Conservation (phyloP, 371 early-diverging fungal species). For the Mucor saturninus region DNA sequence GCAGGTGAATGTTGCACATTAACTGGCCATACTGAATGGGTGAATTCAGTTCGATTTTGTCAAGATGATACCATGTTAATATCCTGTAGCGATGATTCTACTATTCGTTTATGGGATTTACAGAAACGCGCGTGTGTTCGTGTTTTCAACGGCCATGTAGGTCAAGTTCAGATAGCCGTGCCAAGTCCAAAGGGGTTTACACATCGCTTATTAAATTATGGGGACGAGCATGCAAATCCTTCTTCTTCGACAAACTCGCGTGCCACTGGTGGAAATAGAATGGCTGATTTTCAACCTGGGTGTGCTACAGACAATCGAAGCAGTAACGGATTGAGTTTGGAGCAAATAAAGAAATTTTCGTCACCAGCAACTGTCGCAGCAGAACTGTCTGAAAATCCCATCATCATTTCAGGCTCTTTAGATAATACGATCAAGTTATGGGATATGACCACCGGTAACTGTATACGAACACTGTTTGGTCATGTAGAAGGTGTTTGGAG, state of each 20-base stretch:
- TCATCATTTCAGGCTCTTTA: constrained; percentile 82
- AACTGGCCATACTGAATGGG: constrained; percentile 84
- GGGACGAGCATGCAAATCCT: constrained; percentile 5
- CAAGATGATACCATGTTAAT: constrained; percentile 68
- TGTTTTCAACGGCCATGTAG: constrained; percentile 78
- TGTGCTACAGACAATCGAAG: constrained; percentile 7
- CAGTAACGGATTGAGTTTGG: constrained; percentile 1
- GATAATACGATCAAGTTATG: constrained; percentile 93
- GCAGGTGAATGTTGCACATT: constrained; percentile 80
- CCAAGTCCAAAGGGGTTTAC: constrained; percentile 53
- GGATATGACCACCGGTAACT: constrained; percentile 79
- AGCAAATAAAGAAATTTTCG: neutral
- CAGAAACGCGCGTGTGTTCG: constrained; percentile 68
- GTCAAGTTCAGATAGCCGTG: constrained; percentile 73
- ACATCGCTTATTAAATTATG: constrained; percentile 33
- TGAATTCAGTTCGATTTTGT: constrained; percentile 81
- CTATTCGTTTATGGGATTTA: constrained; percentile 86
- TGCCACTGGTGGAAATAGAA: neutral
- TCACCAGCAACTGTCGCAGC: neutral
- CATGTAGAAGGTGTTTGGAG: constrained; percentile 94
- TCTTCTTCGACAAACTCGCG: neutral
- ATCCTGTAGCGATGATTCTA: constrained; percentile 84
- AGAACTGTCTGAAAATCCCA: constrained; percentile 40
- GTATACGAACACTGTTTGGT: constrained; percentile 85
- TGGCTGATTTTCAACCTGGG: constrained; percentile 3